Conservation (phyloP, 1,284 basidiomycete genomes). For the Heterobasidion occidentale region DNA sequence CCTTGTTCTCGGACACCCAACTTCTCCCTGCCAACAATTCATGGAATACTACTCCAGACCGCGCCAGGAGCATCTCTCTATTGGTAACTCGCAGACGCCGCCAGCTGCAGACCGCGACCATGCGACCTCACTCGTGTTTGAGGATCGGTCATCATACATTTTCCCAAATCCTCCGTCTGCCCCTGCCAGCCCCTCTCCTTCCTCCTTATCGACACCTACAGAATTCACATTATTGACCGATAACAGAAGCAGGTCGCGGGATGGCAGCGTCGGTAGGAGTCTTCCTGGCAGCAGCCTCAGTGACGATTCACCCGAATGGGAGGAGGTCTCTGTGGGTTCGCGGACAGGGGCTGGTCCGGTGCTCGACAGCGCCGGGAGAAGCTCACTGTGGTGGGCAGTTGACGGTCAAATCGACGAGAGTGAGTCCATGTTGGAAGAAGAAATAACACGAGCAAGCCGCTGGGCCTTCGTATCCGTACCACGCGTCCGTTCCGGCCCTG, state of each 20-base stretch:
- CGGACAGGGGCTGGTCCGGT: neutral
- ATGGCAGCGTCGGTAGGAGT: constrained; percentile 2
- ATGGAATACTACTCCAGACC: neutral
- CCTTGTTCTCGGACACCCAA: neutral
- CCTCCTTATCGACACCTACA: constrained; percentile 8
- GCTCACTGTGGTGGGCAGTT: constrained; percentile 21
- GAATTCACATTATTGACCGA: neutral
- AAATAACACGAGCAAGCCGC: constrained; percentile 16
- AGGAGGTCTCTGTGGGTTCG: neutral
- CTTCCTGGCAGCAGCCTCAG: constrained; percentile 1
- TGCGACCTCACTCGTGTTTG: constrained; percentile 3
- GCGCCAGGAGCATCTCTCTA: neutral
- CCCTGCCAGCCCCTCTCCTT: constrained; percentile 17
- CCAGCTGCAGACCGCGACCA: too few relatives aligned
- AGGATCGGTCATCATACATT: constrained; percentile 25
- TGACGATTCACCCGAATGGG: constrained; percentile 1
- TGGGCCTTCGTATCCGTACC: constrained; percentile 12
- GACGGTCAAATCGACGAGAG: constrained; percentile 11
- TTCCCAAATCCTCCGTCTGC: constrained; percentile 24
- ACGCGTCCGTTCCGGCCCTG: constrained; percentile 1
- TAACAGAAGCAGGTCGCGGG: constrained; percentile 4
- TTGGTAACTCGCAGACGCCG: too few relatives aligned
- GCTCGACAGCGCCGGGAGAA: constrained; percentile 1
- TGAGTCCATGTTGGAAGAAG: constrained; percentile 17
- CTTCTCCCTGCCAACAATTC: neutral